Conservation (phyloP, 805 yeast species). For the Yamadazyma kitorensis region DNA sequence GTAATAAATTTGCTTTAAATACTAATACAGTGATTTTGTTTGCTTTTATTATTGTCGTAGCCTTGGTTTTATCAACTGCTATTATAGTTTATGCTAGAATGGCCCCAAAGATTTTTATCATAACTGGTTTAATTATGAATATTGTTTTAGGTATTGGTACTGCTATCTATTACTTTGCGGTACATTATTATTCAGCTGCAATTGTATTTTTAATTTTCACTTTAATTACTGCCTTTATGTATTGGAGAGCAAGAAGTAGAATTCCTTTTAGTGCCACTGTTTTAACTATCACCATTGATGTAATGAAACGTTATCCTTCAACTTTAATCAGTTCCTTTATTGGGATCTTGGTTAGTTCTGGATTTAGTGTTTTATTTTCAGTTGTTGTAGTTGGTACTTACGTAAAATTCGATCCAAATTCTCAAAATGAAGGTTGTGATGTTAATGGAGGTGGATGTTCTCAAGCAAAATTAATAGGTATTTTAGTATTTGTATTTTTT, state of each 20-base stretch:
- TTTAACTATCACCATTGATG: slow-evolving; percentile 70
- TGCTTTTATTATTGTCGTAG: slow-evolving; percentile 59
- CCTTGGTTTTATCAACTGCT: slow-evolving; percentile 53
- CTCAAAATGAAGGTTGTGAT: slow-evolving; percentile 50
- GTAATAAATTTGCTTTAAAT: slow-evolving; percentile 60
- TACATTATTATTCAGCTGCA: slow-evolving; percentile 76
- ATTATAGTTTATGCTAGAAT: slow-evolving; percentile 62
- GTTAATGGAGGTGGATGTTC: slow-evolving; percentile 54
- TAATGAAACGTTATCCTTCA: slow-evolving; percentile 70
- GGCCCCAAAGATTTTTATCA: slow-evolving; percentile 66
- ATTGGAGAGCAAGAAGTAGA: slow-evolving; percentile 67
- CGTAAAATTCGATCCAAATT: slow-evolving; percentile 66
- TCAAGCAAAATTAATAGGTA: slow-evolving; percentile 60
- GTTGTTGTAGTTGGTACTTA: slow-evolving; percentile 72
- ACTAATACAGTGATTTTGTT: slow-evolving; percentile 73
- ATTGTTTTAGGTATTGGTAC: slow-evolving; percentile 70
- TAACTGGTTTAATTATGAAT: slow-evolving; percentile 64
- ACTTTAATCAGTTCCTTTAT: slow-evolving; percentile 57
- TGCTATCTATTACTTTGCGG: slow-evolving; percentile 67
- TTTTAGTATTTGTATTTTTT: slow-evolving; percentile 70
- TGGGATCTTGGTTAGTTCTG: slow-evolving; percentile 59
- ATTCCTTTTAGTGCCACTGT: slow-evolving; percentile 75
- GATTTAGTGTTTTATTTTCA: slow-evolving; percentile 63
- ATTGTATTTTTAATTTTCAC: slow-evolving; percentile 70
- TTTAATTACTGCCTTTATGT: slow-evolving; percentile 61